These are phyloP conservation scores for Melaleuca quinquenervia DNA, from an alignment of 345 rosid genomes.

Conservation along the genomic window DNA sequence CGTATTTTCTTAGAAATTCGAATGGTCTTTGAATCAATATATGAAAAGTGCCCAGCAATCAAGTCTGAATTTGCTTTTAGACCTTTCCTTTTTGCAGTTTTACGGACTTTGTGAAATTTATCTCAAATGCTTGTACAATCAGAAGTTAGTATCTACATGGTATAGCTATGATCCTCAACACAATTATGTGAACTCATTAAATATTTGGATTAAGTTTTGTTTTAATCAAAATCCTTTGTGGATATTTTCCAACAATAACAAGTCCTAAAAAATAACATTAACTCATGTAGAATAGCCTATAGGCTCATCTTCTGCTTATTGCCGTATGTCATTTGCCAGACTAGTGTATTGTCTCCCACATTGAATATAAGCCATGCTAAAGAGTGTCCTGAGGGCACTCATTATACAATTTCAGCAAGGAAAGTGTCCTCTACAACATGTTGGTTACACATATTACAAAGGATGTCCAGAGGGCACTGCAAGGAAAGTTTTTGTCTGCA, in stretches of 20 bases:
- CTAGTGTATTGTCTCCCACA: not conserved
- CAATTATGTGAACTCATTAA: not conserved
- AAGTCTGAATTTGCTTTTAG: not conserved
- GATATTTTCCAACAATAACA: not conserved
- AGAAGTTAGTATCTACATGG: not conserved
- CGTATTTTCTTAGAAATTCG: not conserved
- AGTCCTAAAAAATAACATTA: not conserved
- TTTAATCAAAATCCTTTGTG: not conserved
- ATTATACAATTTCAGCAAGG: not conserved
- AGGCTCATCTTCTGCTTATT: not conserved
- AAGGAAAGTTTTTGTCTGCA: not conserved
- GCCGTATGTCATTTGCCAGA: not conserved
- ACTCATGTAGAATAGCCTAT: not conserved
- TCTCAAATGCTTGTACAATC: not conserved
- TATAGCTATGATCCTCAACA: not conserved
- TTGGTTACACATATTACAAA: not conserved
- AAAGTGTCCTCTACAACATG: not conserved
- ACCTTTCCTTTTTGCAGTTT: not conserved
- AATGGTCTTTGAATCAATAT: not conserved
- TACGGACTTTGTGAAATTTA: not conserved
- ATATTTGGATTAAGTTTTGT: not conserved
- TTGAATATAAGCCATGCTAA: not conserved
- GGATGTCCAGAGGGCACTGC: not conserved
- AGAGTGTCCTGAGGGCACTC: not conserved
- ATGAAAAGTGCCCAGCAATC: not conserved